Conservation (phyloP, 306 rosid genomes). For the Prunus persica region DNA sequence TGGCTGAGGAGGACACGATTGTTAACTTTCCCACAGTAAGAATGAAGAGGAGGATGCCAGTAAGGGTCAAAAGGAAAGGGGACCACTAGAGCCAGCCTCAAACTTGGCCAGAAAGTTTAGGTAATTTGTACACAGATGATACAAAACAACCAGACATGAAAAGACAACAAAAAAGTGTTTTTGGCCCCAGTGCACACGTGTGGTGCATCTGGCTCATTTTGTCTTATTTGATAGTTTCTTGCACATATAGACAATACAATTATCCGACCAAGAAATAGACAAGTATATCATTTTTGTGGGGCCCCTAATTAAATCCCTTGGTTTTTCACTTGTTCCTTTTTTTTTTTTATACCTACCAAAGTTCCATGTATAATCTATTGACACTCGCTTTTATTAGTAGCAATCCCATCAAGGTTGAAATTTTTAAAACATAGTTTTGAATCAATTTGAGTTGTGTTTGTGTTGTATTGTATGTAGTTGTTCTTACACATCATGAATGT, state of each 20-base stretch:
- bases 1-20: constrained; percentile 38
- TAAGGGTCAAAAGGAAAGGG: constrained; percentile 31
- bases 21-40: constrained; percentile 48
- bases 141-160: constrained; percentile 6
- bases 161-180: not conserved
- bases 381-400: no score
- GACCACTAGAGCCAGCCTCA: not conserved
- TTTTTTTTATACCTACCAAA: not conserved
- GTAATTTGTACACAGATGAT: not conserved
- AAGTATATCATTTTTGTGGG: not conserved
- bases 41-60: constrained; percentile 46
- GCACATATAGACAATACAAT: constrained; percentile 7
- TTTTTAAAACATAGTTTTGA: no score
- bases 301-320: not conserved
- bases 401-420: no score
- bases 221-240: constrained; percentile 10
- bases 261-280: not conserved
- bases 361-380: no score
- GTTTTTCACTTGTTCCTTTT: not conserved
- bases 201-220: constrained; percentile 15
- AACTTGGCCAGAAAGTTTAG: not conserved
- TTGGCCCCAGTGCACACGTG: constrained; percentile 26
- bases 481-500: no score
- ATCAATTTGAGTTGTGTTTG: no score
- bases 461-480: no score